phyloP scores from a whole-genome alignment of 495 filamentous ascomycete species.

The Penicillium subrubescens region DNA sequence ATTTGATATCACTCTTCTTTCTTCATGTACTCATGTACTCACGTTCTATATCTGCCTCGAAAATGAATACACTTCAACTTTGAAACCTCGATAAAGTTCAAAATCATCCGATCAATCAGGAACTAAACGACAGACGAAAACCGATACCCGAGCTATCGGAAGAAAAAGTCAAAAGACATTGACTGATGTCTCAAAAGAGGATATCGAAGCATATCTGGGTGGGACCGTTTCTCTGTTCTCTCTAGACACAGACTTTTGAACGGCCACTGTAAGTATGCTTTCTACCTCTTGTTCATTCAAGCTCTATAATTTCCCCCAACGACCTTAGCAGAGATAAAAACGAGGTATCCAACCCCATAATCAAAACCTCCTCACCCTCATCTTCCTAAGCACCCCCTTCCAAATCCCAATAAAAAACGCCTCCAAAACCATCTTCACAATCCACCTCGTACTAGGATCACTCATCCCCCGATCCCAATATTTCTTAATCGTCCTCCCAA shows the following conservation, averaged over 20 bases:
- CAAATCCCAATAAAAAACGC: slow-evolving; percentile 25
- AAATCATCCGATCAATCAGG: too few species aligned
- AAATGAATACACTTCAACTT: background rate
- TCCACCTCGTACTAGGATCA: background rate
- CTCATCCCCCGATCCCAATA: slow-evolving; percentile 23
- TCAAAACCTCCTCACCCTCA: slow-evolving; percentile 14
- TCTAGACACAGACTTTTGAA: too few species aligned
- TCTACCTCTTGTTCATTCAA: background rate
- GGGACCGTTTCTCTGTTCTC: too few species aligned
- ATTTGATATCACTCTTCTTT: slow-evolving; percentile 9
- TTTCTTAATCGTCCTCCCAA: slow-evolving; percentile 21
- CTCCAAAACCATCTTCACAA: slow-evolving; percentile 15
- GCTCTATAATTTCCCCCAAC: too few species aligned
- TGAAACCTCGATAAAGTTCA: too few species aligned
- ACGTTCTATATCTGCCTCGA: background rate
- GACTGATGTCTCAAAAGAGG: too few species aligned
- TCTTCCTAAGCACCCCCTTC: slow-evolving; percentile 10
- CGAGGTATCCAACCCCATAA: background rate
- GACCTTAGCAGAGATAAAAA: background rate
- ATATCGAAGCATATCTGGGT: too few species aligned
- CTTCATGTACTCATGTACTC: background rate
- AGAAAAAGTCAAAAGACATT: too few species aligned
- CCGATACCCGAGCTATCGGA: too few species aligned
- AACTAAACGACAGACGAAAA: too few species aligned
- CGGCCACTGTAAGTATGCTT: too few species aligned